Base-by-base conservation (phyloP, 768 basidiomycete genomes). In the Mycena vitilis region DNA sequence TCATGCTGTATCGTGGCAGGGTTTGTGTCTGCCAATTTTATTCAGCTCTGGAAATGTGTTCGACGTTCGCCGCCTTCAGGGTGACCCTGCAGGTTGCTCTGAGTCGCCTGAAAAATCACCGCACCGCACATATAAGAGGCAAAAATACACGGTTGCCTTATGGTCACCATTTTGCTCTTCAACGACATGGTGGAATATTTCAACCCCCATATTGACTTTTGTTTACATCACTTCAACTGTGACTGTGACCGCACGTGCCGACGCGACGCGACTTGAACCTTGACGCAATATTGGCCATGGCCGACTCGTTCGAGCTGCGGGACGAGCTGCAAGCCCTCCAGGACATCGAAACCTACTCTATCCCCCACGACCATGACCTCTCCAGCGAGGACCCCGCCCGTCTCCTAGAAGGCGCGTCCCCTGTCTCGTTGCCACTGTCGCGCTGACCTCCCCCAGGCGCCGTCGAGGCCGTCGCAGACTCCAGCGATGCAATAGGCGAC, bases 391-490 rank as follows among this genome's bases (percentile, higher is more conserved):
- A 91, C 65, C 81, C 86, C 0, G 83, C 81, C 51, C 79, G 78
- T 20, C 77, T 93, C 2, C 80, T 94, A 11, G 89, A 91, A 82
- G 87, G 90, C 88, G 22, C 38, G 84, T 78, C 55, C 11, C 64
- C 11, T 62, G 30, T 25, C 47, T 22, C 38, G 58, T 36, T 53
- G 38, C 42, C 62, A 51, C 54, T 60, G 30, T 42, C 22, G 9
- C 37, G 23, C 57, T 44, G 57, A 54, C 20, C 34, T 60, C 73
- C 47, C 9, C 51, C 77, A 93, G 93, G 84, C 69, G 95, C 92
- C 38, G 92, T 99, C 60, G 91, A 91, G 70, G 84, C 88, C n/a
- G 88, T 95, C 54, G 92, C 94, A 4, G 86, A 90, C 56, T 88
- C 88, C 10, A 90, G 93, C 18, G 90, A 94, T n/a, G 80, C 87